These are phyloP conservation scores for Mycena belliarum DNA, from an alignment of 768 basidiomycete genomes.

Conservation along the genomic window DNA sequence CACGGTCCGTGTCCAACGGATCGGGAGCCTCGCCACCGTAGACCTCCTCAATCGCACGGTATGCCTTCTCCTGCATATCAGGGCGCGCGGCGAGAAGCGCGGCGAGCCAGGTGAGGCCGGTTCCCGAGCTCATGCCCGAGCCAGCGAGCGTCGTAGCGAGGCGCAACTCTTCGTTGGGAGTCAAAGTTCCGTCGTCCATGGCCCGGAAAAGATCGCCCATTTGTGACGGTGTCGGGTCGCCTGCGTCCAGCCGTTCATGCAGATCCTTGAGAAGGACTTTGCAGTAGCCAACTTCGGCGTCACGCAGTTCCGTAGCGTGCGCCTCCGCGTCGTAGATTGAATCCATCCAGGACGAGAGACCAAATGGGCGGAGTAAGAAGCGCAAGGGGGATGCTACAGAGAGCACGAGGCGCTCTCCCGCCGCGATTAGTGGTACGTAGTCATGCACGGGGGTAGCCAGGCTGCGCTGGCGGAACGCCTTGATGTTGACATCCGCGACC, in stretches of 20 bases:
- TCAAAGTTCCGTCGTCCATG: conserved; percentile 2
- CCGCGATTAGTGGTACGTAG: conserved; percentile 6
- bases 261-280: conserved; percentile 2
- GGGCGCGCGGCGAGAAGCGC: conserved; percentile 9
- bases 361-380: neutral
- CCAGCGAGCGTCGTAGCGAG: conserved; percentile 11
- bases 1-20: conserved; percentile 14
- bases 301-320: conserved; percentile 3
- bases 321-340: conserved; percentile 4
- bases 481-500: conserved; percentile 12
- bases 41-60: conserved; percentile 8
- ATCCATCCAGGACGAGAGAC: neutral
- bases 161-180: conserved; percentile 10
- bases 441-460: conserved; percentile 14
- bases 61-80: conserved; percentile 14
- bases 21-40: conserved; percentile 7
- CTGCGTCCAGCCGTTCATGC: conserved; percentile 10
- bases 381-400: neutral
- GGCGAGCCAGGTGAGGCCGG: conserved; percentile 1
- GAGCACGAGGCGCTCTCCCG: neutral
- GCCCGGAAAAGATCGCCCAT: conserved; percentile 8
- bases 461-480: conserved; percentile 12
- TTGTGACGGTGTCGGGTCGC: conserved; percentile 6
- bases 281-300: conserved; percentile 10
- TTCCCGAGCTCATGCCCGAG: conserved; percentile 7